phyloP scores from a whole-genome alignment of 1,139 yeast species.

The Pichia sp. region DNA sequence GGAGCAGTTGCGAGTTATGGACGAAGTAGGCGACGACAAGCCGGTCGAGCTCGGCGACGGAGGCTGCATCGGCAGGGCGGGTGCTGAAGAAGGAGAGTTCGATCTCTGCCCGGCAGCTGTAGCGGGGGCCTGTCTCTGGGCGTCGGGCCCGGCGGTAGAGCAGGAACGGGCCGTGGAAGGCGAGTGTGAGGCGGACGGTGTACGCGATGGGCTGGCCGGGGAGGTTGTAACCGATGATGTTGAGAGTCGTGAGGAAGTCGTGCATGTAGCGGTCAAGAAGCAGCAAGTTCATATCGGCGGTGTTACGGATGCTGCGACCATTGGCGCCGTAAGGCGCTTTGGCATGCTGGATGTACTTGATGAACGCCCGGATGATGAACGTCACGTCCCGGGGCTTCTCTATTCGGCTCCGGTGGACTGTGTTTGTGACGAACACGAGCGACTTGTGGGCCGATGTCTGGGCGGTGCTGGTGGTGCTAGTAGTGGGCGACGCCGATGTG shows the following conservation, averaged over 20 bases:
- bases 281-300: not conserved
- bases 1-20: not conserved
- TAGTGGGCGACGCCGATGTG: not conserved
- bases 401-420: not conserved
- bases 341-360: slow-evolving; percentile 1
- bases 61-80: not conserved
- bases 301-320: not conserved
- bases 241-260: not conserved
- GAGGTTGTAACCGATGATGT: slow-evolving; percentile 1
- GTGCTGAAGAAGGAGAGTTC: not conserved
- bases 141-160: not conserved
- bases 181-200: not conserved
- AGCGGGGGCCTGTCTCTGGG: not conserved
- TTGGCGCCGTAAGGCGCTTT: not conserved
- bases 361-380: not conserved
- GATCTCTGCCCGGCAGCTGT: not conserved
- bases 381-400: not conserved
- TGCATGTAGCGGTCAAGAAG: not conserved
- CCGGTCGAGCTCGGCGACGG: not conserved
- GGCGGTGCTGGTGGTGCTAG: not conserved
- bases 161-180: slow-evolving; percentile 2
- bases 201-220: not conserved
- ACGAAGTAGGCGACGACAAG: not conserved
- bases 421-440: not conserved
- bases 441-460: not conserved